phyloP scores from a whole-genome alignment of 495 filamentous ascomycete species.

The Tuber melanosporum region DNA sequence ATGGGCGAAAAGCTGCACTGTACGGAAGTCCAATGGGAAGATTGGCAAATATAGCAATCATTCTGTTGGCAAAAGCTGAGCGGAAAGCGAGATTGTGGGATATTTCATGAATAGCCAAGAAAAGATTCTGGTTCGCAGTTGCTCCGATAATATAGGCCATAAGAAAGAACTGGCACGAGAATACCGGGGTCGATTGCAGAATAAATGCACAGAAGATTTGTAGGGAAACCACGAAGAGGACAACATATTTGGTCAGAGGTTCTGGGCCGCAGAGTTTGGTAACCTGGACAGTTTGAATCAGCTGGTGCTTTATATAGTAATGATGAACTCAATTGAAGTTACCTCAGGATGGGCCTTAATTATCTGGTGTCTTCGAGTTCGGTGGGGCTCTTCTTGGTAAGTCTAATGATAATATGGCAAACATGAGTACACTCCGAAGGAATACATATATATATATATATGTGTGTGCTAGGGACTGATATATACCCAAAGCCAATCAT shows the following conservation, averaged over 20 bases:
- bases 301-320: background rate
- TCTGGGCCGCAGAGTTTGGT: conserved; percentile 97
- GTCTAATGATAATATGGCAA: conserved; percentile 60
- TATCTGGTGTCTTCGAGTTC: conserved; percentile 80
- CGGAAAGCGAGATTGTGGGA: conserved; percentile 95
- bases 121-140: conserved; percentile 96
- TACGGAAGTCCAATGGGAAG: conserved; percentile 93
- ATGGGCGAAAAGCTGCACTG: conserved; percentile 94
- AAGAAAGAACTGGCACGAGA: conserved; percentile 75
- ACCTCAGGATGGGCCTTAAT: conserved; percentile 99
- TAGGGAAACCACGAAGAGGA: conserved; percentile 72
- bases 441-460: background rate
- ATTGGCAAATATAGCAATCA: conserved; percentile 89
- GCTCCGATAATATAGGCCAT: conserved; percentile 90
- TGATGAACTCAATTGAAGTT: conserved; percentile 24
- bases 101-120: conserved; percentile 98
- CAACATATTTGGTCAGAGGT: conserved; percentile 89
- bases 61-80: conserved; percentile 71
- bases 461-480: background rate
- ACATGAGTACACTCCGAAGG: background rate
- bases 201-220: conserved; percentile 75
- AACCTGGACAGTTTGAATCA: conserved; percentile 52
- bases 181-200: conserved; percentile 69
- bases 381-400: conserved; percentile 96
- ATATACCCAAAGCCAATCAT: conserved; percentile 41